Percentiles rank a stretch among this genome's conserved stretches.
Conservation (phyloP, 768 basidiomycete species). For the Tylopilus sp. region DNA sequence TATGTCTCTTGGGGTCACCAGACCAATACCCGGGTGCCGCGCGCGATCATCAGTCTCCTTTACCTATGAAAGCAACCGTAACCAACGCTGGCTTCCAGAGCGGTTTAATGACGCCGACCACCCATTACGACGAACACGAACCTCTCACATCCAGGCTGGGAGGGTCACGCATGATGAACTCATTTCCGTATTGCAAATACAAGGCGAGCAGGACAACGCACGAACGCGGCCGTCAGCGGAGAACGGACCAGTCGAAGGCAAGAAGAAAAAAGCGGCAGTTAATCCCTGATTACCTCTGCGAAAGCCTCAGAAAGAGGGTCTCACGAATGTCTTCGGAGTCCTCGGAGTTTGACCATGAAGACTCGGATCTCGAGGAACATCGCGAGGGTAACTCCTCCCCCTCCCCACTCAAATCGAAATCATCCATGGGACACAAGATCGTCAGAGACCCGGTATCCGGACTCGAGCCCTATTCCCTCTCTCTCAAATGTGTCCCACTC, state of each 20-base stretch:
- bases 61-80: neutral
- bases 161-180: neutral
- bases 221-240: neutral
- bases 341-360: no score
- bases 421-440: no score
- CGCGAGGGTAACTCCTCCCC: no score
- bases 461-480: neutral
- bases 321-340: no score
- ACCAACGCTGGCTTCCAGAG: neutral
- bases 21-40: slow-evolving; percentile 1
- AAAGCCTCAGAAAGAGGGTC: no score
- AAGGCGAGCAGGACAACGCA: no score
- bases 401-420: neutral
- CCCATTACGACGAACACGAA: neutral
- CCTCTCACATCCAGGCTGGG: neutral
- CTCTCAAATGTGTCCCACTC: no score
- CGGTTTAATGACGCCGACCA: neutral
- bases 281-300: no score
- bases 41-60: neutral
- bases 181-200: neutral
- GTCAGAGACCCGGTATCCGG: neutral
- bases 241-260: neutral
- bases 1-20: no score
- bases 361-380: no score
- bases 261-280: neutral